These are phyloP conservation scores for Gaillardinia entomophila DNA, from an alignment of 805 yeast genomes.

Conservation along the genomic window DNA sequence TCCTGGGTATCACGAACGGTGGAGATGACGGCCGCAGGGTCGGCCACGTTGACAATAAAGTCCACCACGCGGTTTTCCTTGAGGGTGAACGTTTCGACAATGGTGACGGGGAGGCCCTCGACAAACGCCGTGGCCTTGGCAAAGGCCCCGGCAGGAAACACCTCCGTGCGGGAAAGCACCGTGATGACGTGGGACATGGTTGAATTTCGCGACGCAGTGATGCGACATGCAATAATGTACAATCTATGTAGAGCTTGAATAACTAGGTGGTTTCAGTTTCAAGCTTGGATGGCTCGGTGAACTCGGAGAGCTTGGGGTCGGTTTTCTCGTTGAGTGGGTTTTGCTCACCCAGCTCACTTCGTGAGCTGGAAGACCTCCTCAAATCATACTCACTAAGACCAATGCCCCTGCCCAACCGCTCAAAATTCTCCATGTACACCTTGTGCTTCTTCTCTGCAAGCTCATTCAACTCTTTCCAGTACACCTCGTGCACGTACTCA, in stretches of 20 bases:
- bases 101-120: background rate
- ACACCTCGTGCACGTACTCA: slow-evolving; percentile 45
- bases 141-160: background rate
- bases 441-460: slow-evolving; percentile 35
- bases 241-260: too few relatives aligned
- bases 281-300: background rate
- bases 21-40: slow-evolving; percentile 7
- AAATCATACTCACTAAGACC: slow-evolving; percentile 54
- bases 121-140: background rate
- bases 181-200: background rate
- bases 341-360: too few relatives aligned
- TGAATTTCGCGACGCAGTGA: background rate
- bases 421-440: slow-evolving; percentile 29
- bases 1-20: slow-evolving; percentile 2
- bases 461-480: slow-evolving; percentile 47
- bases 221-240: background rate
- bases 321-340: too few relatives aligned
- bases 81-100: background rate
- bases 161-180: background rate
- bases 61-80: slow-evolving; percentile 7
- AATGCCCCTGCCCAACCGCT: slow-evolving; percentile 40
- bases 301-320: too few relatives aligned
- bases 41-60: slow-evolving; percentile 7
- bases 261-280: background rate
- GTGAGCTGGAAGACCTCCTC: too few relatives aligned